These are phyloP conservation scores for Penicillium soppii DNA, from an alignment of 495 filamentous ascomycete species.

Conservation along the genomic window DNA sequence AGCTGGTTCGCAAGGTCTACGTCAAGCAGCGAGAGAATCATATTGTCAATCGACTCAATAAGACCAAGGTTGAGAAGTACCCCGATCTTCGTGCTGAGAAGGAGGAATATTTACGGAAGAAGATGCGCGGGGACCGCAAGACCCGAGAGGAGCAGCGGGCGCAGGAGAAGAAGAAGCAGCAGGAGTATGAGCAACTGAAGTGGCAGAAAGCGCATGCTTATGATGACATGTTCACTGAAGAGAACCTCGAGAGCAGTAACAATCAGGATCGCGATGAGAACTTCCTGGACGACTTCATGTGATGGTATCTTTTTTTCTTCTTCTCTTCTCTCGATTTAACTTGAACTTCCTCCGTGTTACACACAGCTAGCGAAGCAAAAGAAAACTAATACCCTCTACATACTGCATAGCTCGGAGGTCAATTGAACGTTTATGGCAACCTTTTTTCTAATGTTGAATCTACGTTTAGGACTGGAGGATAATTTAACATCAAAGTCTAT, in stretches of 20 bases:
- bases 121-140: conserved; percentile 68
- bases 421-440: neutral
- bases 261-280: conserved; percentile 52
- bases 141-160: conserved; percentile 69
- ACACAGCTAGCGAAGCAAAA: neutral
- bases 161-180: conserved; percentile 72
- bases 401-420: neutral
- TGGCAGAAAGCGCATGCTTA: conserved; percentile 95
- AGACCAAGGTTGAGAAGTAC: conserved; percentile 85
- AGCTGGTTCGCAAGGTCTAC: conserved; percentile 76
- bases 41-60: conserved; percentile 94
- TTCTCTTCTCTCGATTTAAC: conserved; percentile 1
- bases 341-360: conserved; percentile 2
- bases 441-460: too few species aligned
- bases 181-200: conserved; percentile 82
- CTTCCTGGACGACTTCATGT: conserved; percentile 57
- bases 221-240: conserved; percentile 64
- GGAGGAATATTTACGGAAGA: conserved; percentile 66
- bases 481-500: too few species aligned
- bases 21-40: conserved; percentile 76
- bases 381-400: conserved; percentile 5
- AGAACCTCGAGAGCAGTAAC: conserved; percentile 45
- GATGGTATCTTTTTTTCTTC: too few species aligned
- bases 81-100: conserved; percentile 79
- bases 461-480: too few species aligned